These are phyloP conservation scores for Erysiphe neolycopersici DNA, from an alignment of 2,329 filamentous ascomycete species.

Conservation along the genomic window DNA sequence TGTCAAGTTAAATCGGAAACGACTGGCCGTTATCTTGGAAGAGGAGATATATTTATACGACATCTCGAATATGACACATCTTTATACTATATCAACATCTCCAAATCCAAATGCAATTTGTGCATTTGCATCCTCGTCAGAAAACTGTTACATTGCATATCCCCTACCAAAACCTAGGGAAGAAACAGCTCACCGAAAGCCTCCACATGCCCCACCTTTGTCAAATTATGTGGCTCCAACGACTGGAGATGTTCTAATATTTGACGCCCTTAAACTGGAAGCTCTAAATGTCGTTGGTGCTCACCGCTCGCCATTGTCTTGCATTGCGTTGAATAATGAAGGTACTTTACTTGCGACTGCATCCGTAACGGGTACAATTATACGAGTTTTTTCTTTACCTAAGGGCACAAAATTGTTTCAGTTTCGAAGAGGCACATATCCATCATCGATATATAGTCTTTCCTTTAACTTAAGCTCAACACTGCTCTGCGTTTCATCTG, in stretches of 20 bases:
- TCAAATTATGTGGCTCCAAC: constrained; percentile 60
- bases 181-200: constrained; percentile 27
- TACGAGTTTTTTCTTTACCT: constrained; percentile 82
- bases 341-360: constrained; percentile 80
- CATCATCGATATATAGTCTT: constrained; percentile 93
- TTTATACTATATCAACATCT: constrained; percentile 80
- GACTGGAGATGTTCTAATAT: constrained; percentile 77
- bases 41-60: constrained; percentile 97
- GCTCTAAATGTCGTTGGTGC: constrained; percentile 90
- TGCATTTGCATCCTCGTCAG: constrained; percentile 75
- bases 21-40: constrained; percentile 77
- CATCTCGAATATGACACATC: constrained; percentile 91
- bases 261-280: constrained; percentile 69
- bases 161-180: constrained; percentile 54
- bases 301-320: constrained; percentile 73
- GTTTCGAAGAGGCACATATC: constrained; percentile 85
- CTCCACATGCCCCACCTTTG: constrained; percentile 61
- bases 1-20: constrained; percentile 79
- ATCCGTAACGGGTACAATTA: constrained; percentile 92
- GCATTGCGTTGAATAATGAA: constrained; percentile 74
- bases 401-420: constrained; percentile 83
- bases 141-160: constrained; percentile 88
- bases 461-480: constrained; percentile 91
- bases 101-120: constrained; percentile 82
- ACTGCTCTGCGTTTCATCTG: constrained; percentile 80